Percentiles rank a stretch among this genome's conserved stretches.
Evolutionary conservation across 495 filamentous ascomycete species (phyloP).

Genomic region (Ascobolus immersus): DNA sequence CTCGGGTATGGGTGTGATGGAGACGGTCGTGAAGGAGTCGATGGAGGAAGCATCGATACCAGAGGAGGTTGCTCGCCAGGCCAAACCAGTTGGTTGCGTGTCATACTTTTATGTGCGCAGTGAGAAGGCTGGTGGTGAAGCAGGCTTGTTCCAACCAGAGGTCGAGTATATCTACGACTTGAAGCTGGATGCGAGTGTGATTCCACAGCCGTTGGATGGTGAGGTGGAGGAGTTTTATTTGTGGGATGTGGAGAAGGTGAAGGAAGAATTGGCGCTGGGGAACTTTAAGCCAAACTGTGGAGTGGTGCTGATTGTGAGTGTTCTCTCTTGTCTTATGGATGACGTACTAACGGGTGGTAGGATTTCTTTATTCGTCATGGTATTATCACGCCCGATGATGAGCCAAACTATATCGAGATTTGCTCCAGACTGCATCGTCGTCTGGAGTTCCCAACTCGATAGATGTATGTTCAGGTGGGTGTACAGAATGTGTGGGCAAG

Average conservation of each 20-base stretch:
- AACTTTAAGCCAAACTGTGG: conserved; percentile 91
- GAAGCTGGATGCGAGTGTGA: conserved; percentile 44
- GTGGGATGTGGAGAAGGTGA: conserved; percentile 45
- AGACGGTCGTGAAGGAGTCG: conserved; percentile 61
- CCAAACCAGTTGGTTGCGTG: conserved; percentile 36
- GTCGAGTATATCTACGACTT: conserved; percentile 74
- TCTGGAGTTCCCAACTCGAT: conserved; percentile 73
- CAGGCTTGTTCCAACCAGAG: conserved; percentile 71
- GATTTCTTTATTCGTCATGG: conserved; percentile 84
- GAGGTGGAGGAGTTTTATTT: conserved; percentile 76
- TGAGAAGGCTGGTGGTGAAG: conserved; percentile 55
- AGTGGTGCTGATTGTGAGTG: conserved; percentile 17
- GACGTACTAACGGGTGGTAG: conserved; percentile 20
- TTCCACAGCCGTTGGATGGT: conserved; percentile 50
- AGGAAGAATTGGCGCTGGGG: conserved; percentile 39
- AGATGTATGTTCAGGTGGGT: no score
- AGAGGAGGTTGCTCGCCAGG: conserved; percentile 35
- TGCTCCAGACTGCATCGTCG: conserved; percentile 47
- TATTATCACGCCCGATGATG: conserved; percentile 55
- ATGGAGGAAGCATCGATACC: conserved; percentile 76
- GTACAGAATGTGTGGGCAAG: no score
- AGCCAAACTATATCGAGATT: conserved; percentile 60
- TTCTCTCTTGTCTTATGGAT: background rate
- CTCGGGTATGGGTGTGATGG: conserved; percentile 47
- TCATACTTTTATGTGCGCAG: conserved; percentile 71